Conservation (phyloP, 176 grass and related monocot genomes). For the Eragrostis curvula region DNA sequence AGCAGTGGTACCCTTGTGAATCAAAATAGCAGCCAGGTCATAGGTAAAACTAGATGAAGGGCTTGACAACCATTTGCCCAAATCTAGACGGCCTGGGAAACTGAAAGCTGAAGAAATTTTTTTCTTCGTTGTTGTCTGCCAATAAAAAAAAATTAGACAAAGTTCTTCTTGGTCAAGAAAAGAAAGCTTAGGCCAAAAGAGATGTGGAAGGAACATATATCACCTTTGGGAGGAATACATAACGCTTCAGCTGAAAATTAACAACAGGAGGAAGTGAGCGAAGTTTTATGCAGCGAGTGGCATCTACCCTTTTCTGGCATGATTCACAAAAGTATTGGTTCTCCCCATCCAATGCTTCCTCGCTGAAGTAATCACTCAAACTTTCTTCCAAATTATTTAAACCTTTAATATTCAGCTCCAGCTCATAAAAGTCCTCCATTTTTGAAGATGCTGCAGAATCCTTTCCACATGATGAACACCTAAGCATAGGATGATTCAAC, state of each 20-base stretch:
- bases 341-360: conserved; percentile 87
- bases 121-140: conserved; percentile 95
- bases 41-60: conserved; percentile 67
- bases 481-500: conserved; percentile 40
- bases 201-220: conserved; percentile 12
- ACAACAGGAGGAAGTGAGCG: conserved; percentile 80
- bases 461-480: conserved; percentile 89
- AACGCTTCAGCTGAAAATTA: conserved; percentile 97
- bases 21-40: conserved; percentile 87
- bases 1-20: conserved; percentile 94
- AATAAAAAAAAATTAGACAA: conserved; percentile 36
- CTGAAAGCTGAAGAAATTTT: conserved; percentile 96
- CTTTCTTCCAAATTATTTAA: conserved; percentile 92
- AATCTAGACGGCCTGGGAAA: conserved; percentile 77
- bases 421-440: conserved; percentile 97
- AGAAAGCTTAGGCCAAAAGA: conserved; percentile 5
- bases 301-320: conserved; percentile 85
- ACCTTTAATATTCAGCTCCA: conserved; percentile 98
- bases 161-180: conserved; percentile 36
- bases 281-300: conserved; percentile 91
- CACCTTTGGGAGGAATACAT: conserved; percentile 96
- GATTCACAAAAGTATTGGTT: conserved; percentile 95
- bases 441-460: conserved; percentile 96
- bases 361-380: conserved; percentile 87
- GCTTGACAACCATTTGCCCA: conserved; percentile 71